Evolutionary conservation across 2,329 filamentous ascomycete species (phyloP), one percentile per base, ranked within the genome.

Genomic region (Calonectria ilicicola): DNA sequence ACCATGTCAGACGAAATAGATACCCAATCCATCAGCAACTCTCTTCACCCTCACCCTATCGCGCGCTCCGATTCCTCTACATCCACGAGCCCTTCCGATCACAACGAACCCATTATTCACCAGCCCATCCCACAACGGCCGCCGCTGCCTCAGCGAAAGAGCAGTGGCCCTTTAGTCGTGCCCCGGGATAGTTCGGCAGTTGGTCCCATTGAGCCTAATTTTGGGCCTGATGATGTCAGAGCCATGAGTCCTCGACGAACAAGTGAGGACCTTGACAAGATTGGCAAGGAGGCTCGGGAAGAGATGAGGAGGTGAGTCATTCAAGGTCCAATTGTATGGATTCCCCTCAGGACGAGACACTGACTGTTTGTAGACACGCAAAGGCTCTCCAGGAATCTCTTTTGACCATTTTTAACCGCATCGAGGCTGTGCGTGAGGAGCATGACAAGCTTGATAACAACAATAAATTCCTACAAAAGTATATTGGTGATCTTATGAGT

Each of bases 401-500:
- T 40, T 89, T 97, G 74, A 94, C 93, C 75, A 93, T 98, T 51
- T 95, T 98, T 77, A 95, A 98, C 84, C 94, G 95, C 65, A 97
- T 98, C 82, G 97, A 99, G 82, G 94, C 95, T 35, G 96, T 98
- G 75, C 95, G 95, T 84, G 93, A 94, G 78, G 96, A 98, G 82
- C 96, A 99, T 82, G 95, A 98, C 86, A 98, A 98, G 85, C 91
- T 99, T 67, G 96, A 98, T 84, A 97, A 91, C 83, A 96, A 98
- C 84, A 99, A 99, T 89, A 96, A 95, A 81, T 98, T 98, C 81
- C 86, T 99, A 60, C 96, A 98, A 84, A 98, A 98, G 84, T 98
- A 98, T 83, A 98, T 98, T 80, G 96, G 96, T 76, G 96, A 98
- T 81, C 89, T 98, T 68, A 98, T 98, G 91, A 94, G 95, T 78